These are phyloP conservation scores for Fusarium sp. DNA, from an alignment of 2,329 filamentous ascomycete species.

Conservation along the genomic window DNA sequence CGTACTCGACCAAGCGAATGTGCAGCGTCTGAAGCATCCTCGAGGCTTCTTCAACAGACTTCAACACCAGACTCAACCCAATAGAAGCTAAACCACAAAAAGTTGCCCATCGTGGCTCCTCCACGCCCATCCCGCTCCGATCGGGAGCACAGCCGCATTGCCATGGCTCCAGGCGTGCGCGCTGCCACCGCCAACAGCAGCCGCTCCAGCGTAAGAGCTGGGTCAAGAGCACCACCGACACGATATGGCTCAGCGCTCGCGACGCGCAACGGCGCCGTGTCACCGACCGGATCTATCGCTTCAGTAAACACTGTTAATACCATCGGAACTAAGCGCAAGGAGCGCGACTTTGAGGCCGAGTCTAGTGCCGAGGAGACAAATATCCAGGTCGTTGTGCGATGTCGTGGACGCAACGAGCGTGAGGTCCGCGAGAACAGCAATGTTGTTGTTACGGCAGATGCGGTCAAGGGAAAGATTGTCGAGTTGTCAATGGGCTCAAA, in stretches of 20 bases:
- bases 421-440: constrained; percentile 95
- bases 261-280: constrained; percentile 58
- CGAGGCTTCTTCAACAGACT: neutral
- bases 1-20: neutral
- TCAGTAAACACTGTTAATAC: constrained; percentile 68
- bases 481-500: constrained; percentile 92
- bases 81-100: constrained; percentile 3
- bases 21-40: neutral
- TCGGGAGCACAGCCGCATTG: constrained; percentile 48
- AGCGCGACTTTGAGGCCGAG: constrained; percentile 80
- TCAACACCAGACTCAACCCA: constrained; percentile 7
- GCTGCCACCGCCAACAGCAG: constrained; percentile 28
- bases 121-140: constrained; percentile 50
- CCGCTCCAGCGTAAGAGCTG: constrained; percentile 38
- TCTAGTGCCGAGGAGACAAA: constrained; percentile 80
- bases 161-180: constrained; percentile 45
- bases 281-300: constrained; percentile 73
- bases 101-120: constrained; percentile 45
- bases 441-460: constrained; percentile 87
- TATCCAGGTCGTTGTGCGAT: constrained; percentile 96
- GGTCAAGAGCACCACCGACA: constrained; percentile 36
- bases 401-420: constrained; percentile 88
- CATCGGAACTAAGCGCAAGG: constrained; percentile 80
- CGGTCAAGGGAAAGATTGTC: constrained; percentile 84
- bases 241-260: constrained; percentile 37